A percentile compares a stretch with the other conserved stretches of the same genome.
Evolutionary conservation across 257 asterid genomes (phyloP).

Genomic region (Solanum ossicruentum): DNA sequence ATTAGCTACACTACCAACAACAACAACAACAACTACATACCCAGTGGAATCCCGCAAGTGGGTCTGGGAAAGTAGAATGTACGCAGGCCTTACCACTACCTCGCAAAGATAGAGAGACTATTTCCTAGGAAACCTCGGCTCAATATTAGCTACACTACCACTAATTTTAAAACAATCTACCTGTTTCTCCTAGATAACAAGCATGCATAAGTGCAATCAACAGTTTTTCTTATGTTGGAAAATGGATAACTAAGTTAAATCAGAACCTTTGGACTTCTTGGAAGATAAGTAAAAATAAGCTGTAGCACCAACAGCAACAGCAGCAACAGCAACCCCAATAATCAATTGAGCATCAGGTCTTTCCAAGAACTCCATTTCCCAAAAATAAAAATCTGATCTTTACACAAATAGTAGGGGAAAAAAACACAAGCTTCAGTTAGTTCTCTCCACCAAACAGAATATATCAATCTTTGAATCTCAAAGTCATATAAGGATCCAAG

Average conservation of each 20-base stretch:
- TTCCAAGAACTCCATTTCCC: constrained; percentile 63
- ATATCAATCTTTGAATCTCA: not conserved
- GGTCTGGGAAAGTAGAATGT: too few species aligned
- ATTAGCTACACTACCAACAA: not conserved
- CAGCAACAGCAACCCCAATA: constrained; percentile 49
- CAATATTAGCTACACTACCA: not conserved
- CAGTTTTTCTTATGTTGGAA: not conserved
- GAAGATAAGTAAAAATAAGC: constrained; percentile 45
- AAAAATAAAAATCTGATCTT: not conserved
- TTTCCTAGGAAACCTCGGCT: too few species aligned
- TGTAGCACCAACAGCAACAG: constrained; percentile 53
- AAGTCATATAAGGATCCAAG: not conserved
- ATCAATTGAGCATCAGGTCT: constrained; percentile 57
- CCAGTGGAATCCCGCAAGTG: too few species aligned
- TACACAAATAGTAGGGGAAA: not conserved
- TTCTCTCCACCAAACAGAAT: not conserved
- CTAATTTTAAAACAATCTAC: not conserved
- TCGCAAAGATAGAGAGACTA: too few species aligned
- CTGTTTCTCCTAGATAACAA: not conserved
- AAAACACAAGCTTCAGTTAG: not conserved
- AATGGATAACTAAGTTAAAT: not conserved
- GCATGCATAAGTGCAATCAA: not conserved
- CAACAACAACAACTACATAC: too few species aligned
- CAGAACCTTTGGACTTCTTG: constrained; percentile 67
- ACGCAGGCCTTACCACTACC: too few species aligned